A percentile compares a stretch with the other conserved stretches of the same genome.
These are phyloP conservation scores for Zoysia matrella DNA, from an alignment of 202 grass and related monocot genomes.

Conservation along the genomic window DNA sequence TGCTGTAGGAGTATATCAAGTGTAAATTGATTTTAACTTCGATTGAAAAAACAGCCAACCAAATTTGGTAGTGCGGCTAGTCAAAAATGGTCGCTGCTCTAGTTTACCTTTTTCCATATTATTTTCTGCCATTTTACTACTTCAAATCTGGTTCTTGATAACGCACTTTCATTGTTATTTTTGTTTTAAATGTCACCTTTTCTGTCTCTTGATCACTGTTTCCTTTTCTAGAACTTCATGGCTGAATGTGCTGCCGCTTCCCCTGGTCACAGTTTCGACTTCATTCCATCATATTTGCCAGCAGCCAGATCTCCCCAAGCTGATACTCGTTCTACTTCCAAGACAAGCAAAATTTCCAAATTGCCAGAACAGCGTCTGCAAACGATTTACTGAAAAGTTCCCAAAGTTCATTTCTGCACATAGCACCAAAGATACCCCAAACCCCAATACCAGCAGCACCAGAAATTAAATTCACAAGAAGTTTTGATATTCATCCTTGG, in stretches of 20 bases:
- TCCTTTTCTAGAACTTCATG: conserved; percentile 65
- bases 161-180: conserved; percentile 19
- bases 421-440: conserved; percentile 33
- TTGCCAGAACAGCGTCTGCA: conserved; percentile 43
- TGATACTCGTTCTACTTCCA: conserved; percentile 21
- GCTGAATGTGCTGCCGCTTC: conserved; percentile 52
- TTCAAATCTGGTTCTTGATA: conserved; percentile 18
- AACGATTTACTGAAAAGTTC: conserved; percentile 47
- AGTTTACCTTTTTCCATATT: conserved; percentile 26
- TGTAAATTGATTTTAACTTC: conserved; percentile 14
- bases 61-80: neutral
- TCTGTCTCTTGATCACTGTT: conserved; percentile 31
- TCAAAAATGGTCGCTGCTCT: neutral
- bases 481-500: conserved; percentile 26
- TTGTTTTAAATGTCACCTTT: conserved; percentile 15
- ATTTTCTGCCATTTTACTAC: neutral
- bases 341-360: conserved; percentile 12
- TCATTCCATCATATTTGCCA: conserved; percentile 57
- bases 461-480: conserved; percentile 43
- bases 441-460: conserved; percentile 20
- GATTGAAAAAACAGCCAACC: neutral
- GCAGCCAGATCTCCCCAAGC: conserved; percentile 38
- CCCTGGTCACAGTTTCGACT: conserved; percentile 55
- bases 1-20: neutral
- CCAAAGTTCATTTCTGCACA: conserved; percentile 39